phyloP scores from a whole-genome alignment of 805 yeast genomes.

The Saccharomycopsis selenospora region DNA sequence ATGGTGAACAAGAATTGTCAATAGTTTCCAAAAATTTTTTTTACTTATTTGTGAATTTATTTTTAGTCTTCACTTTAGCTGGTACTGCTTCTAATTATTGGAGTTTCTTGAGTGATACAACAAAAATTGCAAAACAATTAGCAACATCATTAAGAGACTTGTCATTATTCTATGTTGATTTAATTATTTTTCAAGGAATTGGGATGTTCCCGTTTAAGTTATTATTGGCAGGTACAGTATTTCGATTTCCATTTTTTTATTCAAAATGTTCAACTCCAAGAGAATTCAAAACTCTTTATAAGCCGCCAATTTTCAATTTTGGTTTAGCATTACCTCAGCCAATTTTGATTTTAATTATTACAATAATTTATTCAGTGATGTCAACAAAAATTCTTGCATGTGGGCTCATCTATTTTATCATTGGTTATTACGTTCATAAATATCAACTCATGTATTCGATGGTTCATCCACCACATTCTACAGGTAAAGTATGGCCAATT shows the following conservation, averaged over 20 bases:
- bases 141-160: conserved; percentile 76
- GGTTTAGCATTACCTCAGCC: conserved; percentile 93
- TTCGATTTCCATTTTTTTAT: conserved; percentile 64
- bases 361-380: conserved; percentile 81
- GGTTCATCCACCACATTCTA: conserved; percentile 93
- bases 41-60: conserved; percentile 88
- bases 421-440: conserved; percentile 86
- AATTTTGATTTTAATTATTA: conserved; percentile 72
- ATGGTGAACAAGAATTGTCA: conserved; percentile 87
- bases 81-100: conserved; percentile 82
- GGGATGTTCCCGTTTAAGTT: conserved; percentile 88
- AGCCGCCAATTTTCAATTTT: conserved; percentile 88
- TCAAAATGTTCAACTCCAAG: conserved; percentile 72
- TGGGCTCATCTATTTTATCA: conserved; percentile 73
- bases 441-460: conserved; percentile 85
- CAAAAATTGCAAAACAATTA: conserved; percentile 77
- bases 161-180: conserved; percentile 84
- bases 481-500: conserved; percentile 94
- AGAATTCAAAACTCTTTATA: conserved; percentile 65
- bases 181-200: conserved; percentile 71
- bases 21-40: conserved; percentile 90
- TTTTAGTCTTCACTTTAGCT: conserved; percentile 86
- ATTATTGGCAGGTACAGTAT: conserved; percentile 69
- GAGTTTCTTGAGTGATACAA: conserved; percentile 80
- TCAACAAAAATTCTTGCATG: conserved; percentile 81